Evolutionary conservation across 768 basidiomycete genomes (phyloP).

Genomic region (Mycena latifolia): DNA sequence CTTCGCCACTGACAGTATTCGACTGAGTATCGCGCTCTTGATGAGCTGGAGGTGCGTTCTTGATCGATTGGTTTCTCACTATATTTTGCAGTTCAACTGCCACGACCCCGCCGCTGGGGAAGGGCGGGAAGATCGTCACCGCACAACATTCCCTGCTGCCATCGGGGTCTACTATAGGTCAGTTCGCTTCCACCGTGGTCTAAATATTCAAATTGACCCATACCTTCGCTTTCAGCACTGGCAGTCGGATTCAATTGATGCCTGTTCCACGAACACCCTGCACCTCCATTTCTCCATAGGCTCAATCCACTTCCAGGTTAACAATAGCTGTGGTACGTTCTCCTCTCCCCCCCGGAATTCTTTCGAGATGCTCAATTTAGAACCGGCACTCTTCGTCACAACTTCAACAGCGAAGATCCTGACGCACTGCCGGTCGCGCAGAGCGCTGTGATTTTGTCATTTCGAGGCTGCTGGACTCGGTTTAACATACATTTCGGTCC

Average conservation of each 20-base stretch:
- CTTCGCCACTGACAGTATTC: conserved; percentile 25
- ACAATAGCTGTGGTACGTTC: conserved; percentile 31
- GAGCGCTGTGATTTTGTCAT: no score
- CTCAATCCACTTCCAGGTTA: conserved; percentile 38
- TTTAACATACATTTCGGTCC: conserved; percentile 25
- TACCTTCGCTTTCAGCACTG: no score
- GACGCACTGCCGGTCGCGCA: conserved; percentile 35
- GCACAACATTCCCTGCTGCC: conserved; percentile 39
- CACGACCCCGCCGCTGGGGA: conserved; percentile 25
- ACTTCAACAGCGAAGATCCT: conserved; percentile 34
- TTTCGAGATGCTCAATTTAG: conserved; percentile 29
- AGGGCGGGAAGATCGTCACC: conserved; percentile 27
- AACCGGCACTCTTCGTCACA: conserved; percentile 36
- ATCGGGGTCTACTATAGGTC: conserved; percentile 39
- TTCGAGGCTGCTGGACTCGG: neutral
- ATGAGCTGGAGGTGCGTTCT: conserved; percentile 24
- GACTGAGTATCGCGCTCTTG: conserved; percentile 28
- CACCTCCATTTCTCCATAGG: conserved; percentile 38
- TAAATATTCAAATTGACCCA: no score
- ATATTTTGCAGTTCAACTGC: conserved; percentile 37
- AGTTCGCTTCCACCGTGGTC: neutral
- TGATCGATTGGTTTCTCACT: neutral
- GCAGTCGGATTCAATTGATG: conserved; percentile 34
- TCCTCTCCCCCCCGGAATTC: conserved; percentile 43
- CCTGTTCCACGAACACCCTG: conserved; percentile 38